Conservation (phyloP, 2,329 filamentous ascomycete species). For the Ophiocordyceps polyrhachis-furcata region DNA sequence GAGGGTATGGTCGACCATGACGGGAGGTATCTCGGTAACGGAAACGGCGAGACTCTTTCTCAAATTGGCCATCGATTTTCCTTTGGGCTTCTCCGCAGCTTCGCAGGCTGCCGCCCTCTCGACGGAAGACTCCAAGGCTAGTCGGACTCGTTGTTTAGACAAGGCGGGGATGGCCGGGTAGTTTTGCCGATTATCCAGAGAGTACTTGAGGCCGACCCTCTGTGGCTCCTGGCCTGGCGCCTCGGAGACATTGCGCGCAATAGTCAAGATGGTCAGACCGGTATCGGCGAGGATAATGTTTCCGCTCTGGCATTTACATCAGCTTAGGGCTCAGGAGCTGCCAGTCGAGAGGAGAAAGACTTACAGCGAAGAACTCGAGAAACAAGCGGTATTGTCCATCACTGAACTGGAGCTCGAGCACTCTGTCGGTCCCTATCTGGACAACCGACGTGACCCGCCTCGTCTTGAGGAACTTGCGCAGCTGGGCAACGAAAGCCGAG, state of each 20-base stretch:
- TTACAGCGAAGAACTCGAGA: slow-evolving; percentile 76
- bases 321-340: not conserved
- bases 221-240: slow-evolving; percentile 73
- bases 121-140: slow-evolving; percentile 48
- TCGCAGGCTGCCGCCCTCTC: slow-evolving; percentile 34
- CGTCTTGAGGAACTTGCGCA: slow-evolving; percentile 80
- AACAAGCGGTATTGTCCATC: slow-evolving; percentile 78
- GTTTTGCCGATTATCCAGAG: slow-evolving; percentile 68
- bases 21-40: slow-evolving; percentile 75
- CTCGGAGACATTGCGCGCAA: slow-evolving; percentile 64
- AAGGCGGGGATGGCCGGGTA: slow-evolving; percentile 56
- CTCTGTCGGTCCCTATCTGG: slow-evolving; percentile 83
- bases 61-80: slow-evolving; percentile 55
- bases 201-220: slow-evolving; percentile 59
- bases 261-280: slow-evolving; percentile 61
- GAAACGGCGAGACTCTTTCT: slow-evolving; percentile 65
- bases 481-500: slow-evolving; percentile 64
- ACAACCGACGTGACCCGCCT: slow-evolving; percentile 60
- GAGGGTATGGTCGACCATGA: slow-evolving; percentile 75
- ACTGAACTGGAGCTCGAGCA: slow-evolving; percentile 83
- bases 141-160: slow-evolving; percentile 51
- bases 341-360: not conserved
- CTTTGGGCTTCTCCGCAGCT: slow-evolving; percentile 36
- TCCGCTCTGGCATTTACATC: slow-evolving; percentile 36
- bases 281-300: slow-evolving; percentile 86